Conservation (phyloP, 192 early-diverging fungal species). For the Neocallimastix lanati region DNA sequence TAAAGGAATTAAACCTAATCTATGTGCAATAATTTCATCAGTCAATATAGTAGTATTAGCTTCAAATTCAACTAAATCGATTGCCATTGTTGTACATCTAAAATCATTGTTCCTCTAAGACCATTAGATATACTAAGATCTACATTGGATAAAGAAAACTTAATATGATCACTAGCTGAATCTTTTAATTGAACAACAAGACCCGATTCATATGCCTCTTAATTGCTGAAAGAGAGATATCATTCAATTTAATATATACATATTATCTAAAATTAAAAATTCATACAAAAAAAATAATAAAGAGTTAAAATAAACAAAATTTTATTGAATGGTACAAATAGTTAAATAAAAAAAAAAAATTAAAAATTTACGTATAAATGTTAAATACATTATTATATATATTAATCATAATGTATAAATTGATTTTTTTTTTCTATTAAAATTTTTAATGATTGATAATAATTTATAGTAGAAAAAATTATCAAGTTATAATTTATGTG, state of each 20-base stretch:
- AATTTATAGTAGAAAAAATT: no score
- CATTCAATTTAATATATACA: not conserved
- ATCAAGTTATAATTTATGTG: no score
- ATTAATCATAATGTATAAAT: no score
- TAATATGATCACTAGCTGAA: not conserved
- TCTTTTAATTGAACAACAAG: not conserved
- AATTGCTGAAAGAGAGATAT: not conserved
- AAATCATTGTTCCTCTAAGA: constrained; percentile 85
- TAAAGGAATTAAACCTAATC: constrained; percentile 84
- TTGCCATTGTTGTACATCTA: constrained; percentile 94
- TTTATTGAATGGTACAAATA: no score
- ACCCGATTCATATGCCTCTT: not conserved
- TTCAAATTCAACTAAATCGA: constrained; percentile 90
- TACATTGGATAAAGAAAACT: not conserved
- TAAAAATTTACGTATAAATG: no score
- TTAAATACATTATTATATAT: no score
- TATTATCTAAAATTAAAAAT: no score
- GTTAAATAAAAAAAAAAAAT: no score
- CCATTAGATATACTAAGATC: constrained; percentile 58
- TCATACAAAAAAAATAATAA: no score
- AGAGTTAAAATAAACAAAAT: no score
- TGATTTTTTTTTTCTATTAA: no score
- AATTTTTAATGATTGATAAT: no score
- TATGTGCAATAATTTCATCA: constrained; percentile 90
- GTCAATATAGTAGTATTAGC: constrained; percentile 80